These are phyloP conservation scores for Vigna mungo DNA, from an alignment of 306 rosid genomes.

Conservation along the genomic window DNA sequence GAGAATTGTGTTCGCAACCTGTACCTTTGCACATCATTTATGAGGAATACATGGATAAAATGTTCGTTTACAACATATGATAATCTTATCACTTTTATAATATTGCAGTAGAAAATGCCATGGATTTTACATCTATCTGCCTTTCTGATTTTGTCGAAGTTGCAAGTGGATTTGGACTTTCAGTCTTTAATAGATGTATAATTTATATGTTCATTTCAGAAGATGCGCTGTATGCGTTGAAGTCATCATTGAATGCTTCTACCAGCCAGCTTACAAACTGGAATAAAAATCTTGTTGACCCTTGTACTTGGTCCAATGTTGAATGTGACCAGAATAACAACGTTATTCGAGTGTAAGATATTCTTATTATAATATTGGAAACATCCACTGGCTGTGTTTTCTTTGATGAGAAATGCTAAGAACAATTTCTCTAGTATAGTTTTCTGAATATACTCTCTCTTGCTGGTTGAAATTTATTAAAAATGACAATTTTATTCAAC, in stretches of 20 bases:
- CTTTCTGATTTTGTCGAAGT: conserved; percentile 26
- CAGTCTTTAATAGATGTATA: conserved; percentile 36
- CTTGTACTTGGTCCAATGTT: conserved; percentile 93
- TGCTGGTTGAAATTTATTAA: neutral
- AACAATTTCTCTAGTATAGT: neutral
- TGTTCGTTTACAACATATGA: neutral
- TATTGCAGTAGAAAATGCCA: conserved; percentile 21
- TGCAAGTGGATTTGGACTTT: conserved; percentile 30
- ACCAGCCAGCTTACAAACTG: conserved; percentile 72
- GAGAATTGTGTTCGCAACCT: neutral
- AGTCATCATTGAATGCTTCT: conserved; percentile 62
- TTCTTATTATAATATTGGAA: conserved; percentile 28
- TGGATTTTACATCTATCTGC: conserved; percentile 12
- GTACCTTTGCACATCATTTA: neutral
- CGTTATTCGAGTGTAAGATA: conserved; percentile 77
- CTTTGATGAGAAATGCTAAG: neutral
- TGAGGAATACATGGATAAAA: too few species aligned
- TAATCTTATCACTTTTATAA: neutral
- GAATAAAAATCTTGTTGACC: conserved; percentile 76
- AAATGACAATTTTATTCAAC: neutral
- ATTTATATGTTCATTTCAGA: conserved; percentile 61
- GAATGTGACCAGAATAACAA: conserved; percentile 57
- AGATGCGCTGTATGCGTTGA: conserved; percentile 74
- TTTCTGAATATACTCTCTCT: too few species aligned
- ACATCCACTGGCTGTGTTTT: conserved; percentile 13